Evolutionary conservation across 1,139 yeast species (phyloP).

Genomic region (Entelexis paramagnoliae): DNA sequence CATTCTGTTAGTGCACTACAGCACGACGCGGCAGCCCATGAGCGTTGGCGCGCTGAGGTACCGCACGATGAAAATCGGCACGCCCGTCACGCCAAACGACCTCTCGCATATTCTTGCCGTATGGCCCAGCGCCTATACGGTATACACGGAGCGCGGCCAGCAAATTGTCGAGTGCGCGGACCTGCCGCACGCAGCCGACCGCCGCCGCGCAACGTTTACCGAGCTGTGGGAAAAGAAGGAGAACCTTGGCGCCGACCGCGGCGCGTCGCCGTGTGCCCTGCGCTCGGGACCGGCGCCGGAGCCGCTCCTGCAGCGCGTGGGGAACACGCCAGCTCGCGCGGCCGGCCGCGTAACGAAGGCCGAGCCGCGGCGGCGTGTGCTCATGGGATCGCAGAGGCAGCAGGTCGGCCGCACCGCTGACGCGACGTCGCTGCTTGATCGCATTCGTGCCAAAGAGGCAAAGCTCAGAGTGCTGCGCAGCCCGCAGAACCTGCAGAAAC

Average conservation of each 20-base stretch:
- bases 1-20: conserved; percentile 20
- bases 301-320: background rate
- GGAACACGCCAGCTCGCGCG: background rate
- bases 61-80: conserved; percentile 19
- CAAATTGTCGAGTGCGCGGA: conserved; percentile 16
- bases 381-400: conserved; percentile 11
- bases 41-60: conserved; percentile 8
- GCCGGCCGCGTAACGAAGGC: background rate
- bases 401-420: background rate
- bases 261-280: background rate
- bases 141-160: conserved; percentile 11
- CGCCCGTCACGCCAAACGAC: conserved; percentile 23
- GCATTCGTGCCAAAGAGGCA: conserved; percentile 30
- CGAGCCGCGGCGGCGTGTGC: conserved; percentile 1
- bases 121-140: conserved; percentile 27
- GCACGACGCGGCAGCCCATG: conserved; percentile 18
- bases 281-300: background rate
- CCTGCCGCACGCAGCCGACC: conserved; percentile 14
- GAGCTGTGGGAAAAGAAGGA: conserved; percentile 13
- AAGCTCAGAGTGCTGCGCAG: conserved; percentile 18
- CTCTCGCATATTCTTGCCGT: conserved; percentile 26
- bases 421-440: conserved; percentile 25
- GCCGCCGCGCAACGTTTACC: conserved; percentile 12
- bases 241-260: background rate
- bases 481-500: conserved; percentile 16